These are phyloP conservation scores for Pezicula carpinea DNA, from an alignment of 2,329 filamentous ascomycete species.

Conservation along the genomic window DNA sequence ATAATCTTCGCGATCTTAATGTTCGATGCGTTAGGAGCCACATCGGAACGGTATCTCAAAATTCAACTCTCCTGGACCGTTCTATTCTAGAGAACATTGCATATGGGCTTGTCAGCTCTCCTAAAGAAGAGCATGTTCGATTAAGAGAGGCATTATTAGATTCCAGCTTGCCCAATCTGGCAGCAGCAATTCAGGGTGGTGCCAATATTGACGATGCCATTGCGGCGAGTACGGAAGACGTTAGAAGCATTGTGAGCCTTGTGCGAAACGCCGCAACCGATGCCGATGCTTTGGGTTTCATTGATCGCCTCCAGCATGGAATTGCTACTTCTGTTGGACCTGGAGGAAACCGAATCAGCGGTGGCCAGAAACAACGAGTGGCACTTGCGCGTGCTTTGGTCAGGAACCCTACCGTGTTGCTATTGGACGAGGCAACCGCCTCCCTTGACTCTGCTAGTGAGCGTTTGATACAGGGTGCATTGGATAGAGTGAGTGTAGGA, in stretches of 20 bases:
- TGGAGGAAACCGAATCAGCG: slow-evolving; percentile 84
- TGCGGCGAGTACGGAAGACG: slow-evolving; percentile 60
- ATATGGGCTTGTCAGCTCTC: slow-evolving; percentile 68
- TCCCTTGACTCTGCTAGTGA: slow-evolving; percentile 93
- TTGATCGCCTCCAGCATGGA: slow-evolving; percentile 73
- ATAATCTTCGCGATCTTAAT: slow-evolving; percentile 76
- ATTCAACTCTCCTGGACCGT: slow-evolving; percentile 83
- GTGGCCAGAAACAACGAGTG: slow-evolving; percentile 95
- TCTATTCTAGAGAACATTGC: slow-evolving; percentile 87
- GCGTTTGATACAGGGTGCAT: slow-evolving; percentile 85
- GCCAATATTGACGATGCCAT: slow-evolving; percentile 64
- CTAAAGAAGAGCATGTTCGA: background rate
- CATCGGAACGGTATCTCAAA: slow-evolving; percentile 87
- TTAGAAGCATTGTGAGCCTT: slow-evolving; percentile 40
- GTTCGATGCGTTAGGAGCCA: slow-evolving; percentile 88
- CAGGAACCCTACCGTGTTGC: slow-evolving; percentile 86
- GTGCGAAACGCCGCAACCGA: slow-evolving; percentile 79
- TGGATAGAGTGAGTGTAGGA: slow-evolving; percentile 79
- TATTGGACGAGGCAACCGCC: slow-evolving; percentile 93
- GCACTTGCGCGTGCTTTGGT: slow-evolving; percentile 89
- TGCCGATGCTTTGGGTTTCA: slow-evolving; percentile 93
- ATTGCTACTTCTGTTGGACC: slow-evolving; percentile 96
- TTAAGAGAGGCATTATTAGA: background rate
- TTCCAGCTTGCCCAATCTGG: background rate
- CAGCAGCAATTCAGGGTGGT: slow-evolving; percentile 38